These are phyloP conservation scores for Sonneratia caseolaris DNA, from an alignment of 345 rosid species.

Conservation along the genomic window DNA sequence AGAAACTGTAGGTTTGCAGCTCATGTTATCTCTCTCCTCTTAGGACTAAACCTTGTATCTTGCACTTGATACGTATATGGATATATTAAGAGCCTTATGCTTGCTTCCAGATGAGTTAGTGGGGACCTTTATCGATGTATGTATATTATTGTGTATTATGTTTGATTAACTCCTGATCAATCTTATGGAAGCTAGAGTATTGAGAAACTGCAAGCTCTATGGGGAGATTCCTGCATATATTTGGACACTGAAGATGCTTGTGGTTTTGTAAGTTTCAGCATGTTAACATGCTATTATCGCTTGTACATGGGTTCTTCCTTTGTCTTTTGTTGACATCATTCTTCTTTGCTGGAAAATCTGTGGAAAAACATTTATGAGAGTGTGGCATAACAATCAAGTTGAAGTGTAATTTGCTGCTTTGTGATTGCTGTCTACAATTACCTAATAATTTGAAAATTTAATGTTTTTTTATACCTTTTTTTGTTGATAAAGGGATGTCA, in stretches of 20 bases:
- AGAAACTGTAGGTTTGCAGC: conserved; percentile 24
- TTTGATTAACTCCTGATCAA: not conserved
- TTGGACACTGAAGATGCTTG: conserved; percentile 14
- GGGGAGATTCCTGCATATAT: conserved; percentile 23
- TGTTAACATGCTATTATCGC: not conserved
- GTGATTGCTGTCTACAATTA: not conserved
- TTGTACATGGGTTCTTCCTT: not conserved
- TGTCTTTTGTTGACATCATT: not conserved
- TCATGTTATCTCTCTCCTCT: not conserved
- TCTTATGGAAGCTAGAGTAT: conserved; percentile 19
- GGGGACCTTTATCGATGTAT: not conserved
- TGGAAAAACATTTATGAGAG: too few species aligned
- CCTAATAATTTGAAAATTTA: not conserved
- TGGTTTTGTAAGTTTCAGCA: conserved; percentile 17
- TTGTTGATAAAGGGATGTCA: conserved; percentile 35
- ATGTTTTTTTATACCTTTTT: not conserved
- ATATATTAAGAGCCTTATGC: not conserved
- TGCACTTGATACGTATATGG: not conserved
- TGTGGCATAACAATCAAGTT: not conserved
- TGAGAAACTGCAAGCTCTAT: conserved; percentile 28
- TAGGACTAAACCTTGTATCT: not conserved
- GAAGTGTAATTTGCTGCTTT: not conserved
- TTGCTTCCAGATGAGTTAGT: too few species aligned
- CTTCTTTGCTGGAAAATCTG: not conserved
- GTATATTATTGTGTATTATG: not conserved